phyloP scores from a whole-genome alignment of 129 eudicot genomes.

The Arctium minus region DNA sequence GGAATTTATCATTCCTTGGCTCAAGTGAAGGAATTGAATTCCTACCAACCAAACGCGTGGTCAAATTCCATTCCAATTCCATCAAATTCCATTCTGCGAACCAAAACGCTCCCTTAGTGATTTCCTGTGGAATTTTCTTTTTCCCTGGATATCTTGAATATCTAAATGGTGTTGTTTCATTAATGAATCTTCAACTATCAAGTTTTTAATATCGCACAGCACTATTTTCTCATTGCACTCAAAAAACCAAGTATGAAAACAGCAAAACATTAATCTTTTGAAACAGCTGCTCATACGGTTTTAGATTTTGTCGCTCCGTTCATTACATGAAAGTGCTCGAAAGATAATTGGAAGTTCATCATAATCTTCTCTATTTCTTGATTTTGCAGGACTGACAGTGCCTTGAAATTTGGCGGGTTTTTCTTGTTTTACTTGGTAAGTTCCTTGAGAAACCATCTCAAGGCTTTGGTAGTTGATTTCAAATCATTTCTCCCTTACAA shows the following conservation, averaged over 20 bases:
- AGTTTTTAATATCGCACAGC: not conserved
- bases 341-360: conserved; percentile 1
- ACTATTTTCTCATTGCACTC: not conserved
- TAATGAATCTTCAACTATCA: not conserved
- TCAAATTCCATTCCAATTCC: too few species aligned
- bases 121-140: too few species aligned
- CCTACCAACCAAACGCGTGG: too few species aligned
- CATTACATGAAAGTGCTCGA: not conserved
- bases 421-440: conserved; percentile 86
- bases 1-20: too few species aligned
- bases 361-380: conserved; percentile 1
- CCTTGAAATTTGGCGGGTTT: conserved; percentile 91
- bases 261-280: not conserved
- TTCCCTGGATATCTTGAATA: not conserved
- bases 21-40: too few species aligned
- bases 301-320: not conserved
- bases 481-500: not conserved
- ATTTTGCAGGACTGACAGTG: conserved; percentile 88
- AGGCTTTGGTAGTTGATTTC: not conserved
- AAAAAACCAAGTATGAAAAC: not conserved
- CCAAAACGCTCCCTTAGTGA: too few species aligned
- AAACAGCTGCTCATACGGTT: not conserved
- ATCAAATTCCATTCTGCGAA: too few species aligned
- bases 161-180: not conserved
- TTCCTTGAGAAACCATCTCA: not conserved